Evolutionary conservation across 805 yeast species (phyloP), one percentile per base, ranked within the genome.

Genomic region (Metschnikowia peoriensis): DNA sequence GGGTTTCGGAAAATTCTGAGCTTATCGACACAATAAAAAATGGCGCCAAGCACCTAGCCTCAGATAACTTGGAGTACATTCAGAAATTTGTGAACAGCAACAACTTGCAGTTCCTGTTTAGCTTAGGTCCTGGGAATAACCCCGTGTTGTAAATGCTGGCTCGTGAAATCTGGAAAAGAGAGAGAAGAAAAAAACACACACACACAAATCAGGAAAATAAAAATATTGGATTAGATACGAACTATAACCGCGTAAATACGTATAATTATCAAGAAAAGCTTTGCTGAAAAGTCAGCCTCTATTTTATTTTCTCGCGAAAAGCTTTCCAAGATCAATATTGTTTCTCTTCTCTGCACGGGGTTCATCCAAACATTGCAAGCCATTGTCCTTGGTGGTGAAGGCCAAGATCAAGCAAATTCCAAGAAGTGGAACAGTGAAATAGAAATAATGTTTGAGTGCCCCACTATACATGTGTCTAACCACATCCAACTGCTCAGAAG

Each of bases 301-400:
- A 38, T 12, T 32, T 34, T 28, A 41, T 17, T 41, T 37, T 15
- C 49, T 38, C n/a, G 38, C 2, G 28, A 41, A 42, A 11, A 48
- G 10, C 44, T 22, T 38, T 47, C 22, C 32, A 14, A 38, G 28
- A 17, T 29, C 37, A 28, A 50, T n/a, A 15, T 17, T 27, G 17
- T 29, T 34, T 16, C 43, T 39, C 29, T 44, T 35, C 9, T 27
- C 38, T 11, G 34, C 46, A 11, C 22, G 22, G 17, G 41, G 46
- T 41, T 76, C 69, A 51, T 70, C 76, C 37, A 68, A 61, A 41
- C 72, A 66, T 35, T 65, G 64, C 22, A 75, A 62, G 0, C 81
- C 81, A 28, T 66, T 61, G 54, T 76, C 80, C 43, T 61, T 66
- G n/a, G 75, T 60, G 39, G 72, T 61, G 15, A 72, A 61, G 8